Percentiles rank a stretch among this genome's conserved stretches.
Evolutionary conservation across 768 basidiomycete species (phyloP).

Genomic region (Boletus sp.): DNA sequence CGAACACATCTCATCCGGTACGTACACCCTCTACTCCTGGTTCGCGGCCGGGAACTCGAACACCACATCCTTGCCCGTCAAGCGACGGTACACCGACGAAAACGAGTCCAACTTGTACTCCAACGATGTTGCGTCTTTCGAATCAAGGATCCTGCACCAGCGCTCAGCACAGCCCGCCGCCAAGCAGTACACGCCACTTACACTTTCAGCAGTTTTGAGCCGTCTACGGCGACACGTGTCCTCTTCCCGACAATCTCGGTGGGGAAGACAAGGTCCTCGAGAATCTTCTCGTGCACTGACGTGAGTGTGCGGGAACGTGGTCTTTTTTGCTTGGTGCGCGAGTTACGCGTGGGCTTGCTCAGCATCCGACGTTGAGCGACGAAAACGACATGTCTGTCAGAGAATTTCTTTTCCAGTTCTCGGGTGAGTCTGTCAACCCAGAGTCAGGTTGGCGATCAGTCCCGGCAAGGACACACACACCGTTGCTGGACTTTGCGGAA

Average conservation of each 20-base stretch:
- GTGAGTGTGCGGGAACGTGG: constrained; percentile 97
- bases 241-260: constrained; percentile 99
- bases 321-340: constrained; percentile 92
- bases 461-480: constrained; percentile 37
- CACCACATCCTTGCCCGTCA: constrained; percentile 96
- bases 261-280: constrained; percentile 98
- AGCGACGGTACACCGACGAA: constrained; percentile 90
- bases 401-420: constrained; percentile 99
- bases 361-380: constrained; percentile 98
- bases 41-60: constrained; percentile 85
- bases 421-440: constrained; percentile 77
- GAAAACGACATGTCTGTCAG: constrained; percentile 98
- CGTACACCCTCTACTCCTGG: constrained; percentile 53
- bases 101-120: constrained; percentile 99
- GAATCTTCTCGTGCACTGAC: constrained; percentile 94
- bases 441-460: constrained; percentile 5
- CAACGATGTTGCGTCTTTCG: constrained; percentile 95
- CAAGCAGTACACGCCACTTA: constrained; percentile 45
- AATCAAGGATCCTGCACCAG: constrained; percentile 79
- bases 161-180: constrained; percentile 15
- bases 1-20: constrained; percentile 33
- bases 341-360: constrained; percentile 92
- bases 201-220: constrained; percentile 97
- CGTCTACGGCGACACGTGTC: constrained; percentile 90
- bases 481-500: constrained; percentile 98